Base-by-base conservation (phyloP, 2,329 filamentous ascomycete genomes). In the Clarireedia paspali region DNA sequence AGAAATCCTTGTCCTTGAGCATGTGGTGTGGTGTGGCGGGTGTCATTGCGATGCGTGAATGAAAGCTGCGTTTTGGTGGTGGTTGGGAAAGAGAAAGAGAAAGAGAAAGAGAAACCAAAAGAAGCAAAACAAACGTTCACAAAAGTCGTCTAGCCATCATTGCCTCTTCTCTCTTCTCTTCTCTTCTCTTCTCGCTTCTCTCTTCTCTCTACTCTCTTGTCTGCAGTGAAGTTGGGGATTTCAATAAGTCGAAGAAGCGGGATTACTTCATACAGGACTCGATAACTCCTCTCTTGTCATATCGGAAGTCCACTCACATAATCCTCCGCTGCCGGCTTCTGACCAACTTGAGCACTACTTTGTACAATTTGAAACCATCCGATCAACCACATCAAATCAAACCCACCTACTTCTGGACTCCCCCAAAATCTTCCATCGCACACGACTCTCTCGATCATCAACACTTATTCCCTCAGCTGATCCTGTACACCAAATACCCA, bases 301-400 rank as follows among this genome's bases (percentile, higher is more conserved):
- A 27, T 54, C 58, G 60, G 55, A 30, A 62, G 53, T 23, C 26
- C 42, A 56, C 60, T 20, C 42, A 56, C 60, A 62, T 57, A 53
- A 58, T 46, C 46, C 46, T 58, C 52, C 46, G 50, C 42, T n/a
- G 51, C 44, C 44, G 44, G 44, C 42, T 52, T 48, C 38, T 23
- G 47, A 30, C 45, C 20, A 47, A 30, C 45, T 47, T 42, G 39
- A 44, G 36, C 20, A 47, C 50, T 36, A 53, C 34, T 26, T 49
- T 50, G 50, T 39, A 55, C 52, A 45, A 14, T 44, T 7, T 24
- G 15, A 30, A 47, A 47, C 30, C 51, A 40, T 36, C 52, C 45
- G 23, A 36, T 24, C 40, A 24, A 53, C 36, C 30, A 30, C 27
- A 30, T 46, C 57, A 42, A 17, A 17, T 17, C 17, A 24, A 40